Percentiles rank a stretch among this genome's conserved stretches.
phyloP scores from a whole-genome alignment of 306 rosid genomes.

The Argentina anserina region DNA sequence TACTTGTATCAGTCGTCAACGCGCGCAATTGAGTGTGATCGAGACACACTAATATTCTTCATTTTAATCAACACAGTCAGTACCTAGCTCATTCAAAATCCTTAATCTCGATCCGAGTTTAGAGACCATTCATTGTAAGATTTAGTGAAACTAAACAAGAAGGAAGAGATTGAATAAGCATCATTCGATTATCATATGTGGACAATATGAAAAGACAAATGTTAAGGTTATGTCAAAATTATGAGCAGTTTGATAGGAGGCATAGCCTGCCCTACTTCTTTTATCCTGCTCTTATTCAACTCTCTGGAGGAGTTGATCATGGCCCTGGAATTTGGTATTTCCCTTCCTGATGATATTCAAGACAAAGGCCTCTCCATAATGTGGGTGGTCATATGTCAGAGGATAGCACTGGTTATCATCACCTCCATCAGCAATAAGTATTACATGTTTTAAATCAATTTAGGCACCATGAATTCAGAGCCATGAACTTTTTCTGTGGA shows the following conservation, averaged over 20 bases:
- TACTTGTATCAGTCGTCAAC: not conserved
- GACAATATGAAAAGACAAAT: slow-evolving; percentile 94
- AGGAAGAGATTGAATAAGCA: slow-evolving; percentile 31
- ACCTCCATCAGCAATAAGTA: not conserved
- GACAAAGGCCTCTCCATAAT: slow-evolving; percentile 17
- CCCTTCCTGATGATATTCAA: slow-evolving; percentile 2
- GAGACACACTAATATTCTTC: not conserved
- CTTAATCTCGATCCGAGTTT: not conserved
- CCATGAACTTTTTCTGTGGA: slow-evolving; percentile 23
- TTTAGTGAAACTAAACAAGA: slow-evolving; percentile 11
- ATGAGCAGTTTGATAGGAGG: slow-evolving; percentile 51
- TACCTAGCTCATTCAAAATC: not conserved
- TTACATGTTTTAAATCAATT: not conserved
- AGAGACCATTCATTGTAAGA: not conserved
- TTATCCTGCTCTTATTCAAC: slow-evolving; percentile 37
- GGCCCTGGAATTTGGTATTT: slow-evolving; percentile 47
- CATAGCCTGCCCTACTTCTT: slow-evolving; percentile 60
- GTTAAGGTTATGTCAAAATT: slow-evolving; percentile 88
- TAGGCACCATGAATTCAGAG: slow-evolving; percentile 11
- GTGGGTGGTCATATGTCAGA: slow-evolving; percentile 17
- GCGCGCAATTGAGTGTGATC: not conserved
- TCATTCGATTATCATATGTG: slow-evolving; percentile 47
- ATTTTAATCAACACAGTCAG: not conserved
- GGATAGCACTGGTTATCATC: not conserved
- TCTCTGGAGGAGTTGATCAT: slow-evolving; percentile 38